phyloP scores from a whole-genome alignment of 2,329 filamentous ascomycete genomes.

The Cladosporium oxysporum region DNA sequence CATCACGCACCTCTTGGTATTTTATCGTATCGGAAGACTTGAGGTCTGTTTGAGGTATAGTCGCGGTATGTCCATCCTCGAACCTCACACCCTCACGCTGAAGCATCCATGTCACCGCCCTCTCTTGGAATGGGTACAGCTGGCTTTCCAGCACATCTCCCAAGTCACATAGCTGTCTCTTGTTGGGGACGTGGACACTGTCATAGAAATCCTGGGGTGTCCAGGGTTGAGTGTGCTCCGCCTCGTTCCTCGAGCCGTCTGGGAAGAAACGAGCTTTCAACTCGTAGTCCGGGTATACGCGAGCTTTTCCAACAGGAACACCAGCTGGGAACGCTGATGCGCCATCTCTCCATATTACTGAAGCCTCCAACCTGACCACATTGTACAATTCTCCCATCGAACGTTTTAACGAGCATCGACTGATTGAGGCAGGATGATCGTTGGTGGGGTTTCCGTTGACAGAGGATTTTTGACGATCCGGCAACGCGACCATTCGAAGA shows the following conservation, averaged over 20 bases:
- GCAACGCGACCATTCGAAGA: constrained; percentile 25
- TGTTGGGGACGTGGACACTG: constrained; percentile 63
- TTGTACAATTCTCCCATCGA: constrained; percentile 29
- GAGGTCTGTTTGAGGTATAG: neutral
- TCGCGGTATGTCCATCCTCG: constrained; percentile 21
- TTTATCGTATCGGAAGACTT: constrained; percentile 36
- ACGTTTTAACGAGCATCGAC: constrained; percentile 28
- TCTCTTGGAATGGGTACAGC: constrained; percentile 72
- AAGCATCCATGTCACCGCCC: constrained; percentile 71
- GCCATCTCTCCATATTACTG: constrained; percentile 34
- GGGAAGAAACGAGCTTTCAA: constrained; percentile 23
- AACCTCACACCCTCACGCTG: constrained; percentile 63
- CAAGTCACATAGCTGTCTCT: constrained; percentile 33
- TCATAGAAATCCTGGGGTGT: constrained; percentile 66
- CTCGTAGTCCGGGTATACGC: constrained; percentile 34
- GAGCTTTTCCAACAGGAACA: constrained; percentile 26
- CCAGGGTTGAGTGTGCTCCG: constrained; percentile 40
- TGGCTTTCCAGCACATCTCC: constrained; percentile 33
- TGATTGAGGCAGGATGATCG: constrained; percentile 23
- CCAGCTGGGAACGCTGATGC: constrained; percentile 34
- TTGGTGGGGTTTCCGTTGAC: constrained; percentile 14
- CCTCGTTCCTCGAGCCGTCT: constrained; percentile 25
- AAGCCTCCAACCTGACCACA: constrained; percentile 31
- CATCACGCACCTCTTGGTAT: constrained; percentile 51
- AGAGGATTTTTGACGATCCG: constrained; percentile 22